phyloP scores from a whole-genome alignment of 164 flowering plant species.

The Liquidambar formosana region DNA sequence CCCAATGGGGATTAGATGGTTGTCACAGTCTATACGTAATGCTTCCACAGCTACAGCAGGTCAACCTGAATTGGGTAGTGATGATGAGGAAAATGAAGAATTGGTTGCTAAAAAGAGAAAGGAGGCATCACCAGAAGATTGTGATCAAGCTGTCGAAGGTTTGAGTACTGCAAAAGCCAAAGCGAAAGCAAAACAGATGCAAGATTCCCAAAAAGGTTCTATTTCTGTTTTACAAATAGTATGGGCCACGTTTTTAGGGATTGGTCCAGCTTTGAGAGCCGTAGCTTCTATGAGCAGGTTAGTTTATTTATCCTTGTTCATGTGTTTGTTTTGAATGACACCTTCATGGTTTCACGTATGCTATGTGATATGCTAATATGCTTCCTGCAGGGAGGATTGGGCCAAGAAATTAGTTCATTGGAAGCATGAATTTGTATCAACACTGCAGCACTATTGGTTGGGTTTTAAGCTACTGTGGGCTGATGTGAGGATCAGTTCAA shows the following conservation, averaged over 20 bases:
- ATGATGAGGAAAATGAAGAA: conserved; percentile 50
- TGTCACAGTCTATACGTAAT: conserved; percentile 33
- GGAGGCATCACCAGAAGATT: conserved; percentile 90
- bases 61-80: conserved; percentile 44
- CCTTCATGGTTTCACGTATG: not conserved
- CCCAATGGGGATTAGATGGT: conserved; percentile 37
- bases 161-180: conserved; percentile 74
- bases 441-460: conserved; percentile 89
- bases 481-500: conserved; percentile 77
- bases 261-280: conserved; percentile 79
- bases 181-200: conserved; percentile 69
- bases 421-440: conserved; percentile 71
- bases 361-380: not conserved
- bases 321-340: not conserved
- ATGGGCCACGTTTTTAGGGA: conserved; percentile 63
- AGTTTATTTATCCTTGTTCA: not conserved
- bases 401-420: conserved; percentile 74
- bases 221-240: conserved; percentile 37
- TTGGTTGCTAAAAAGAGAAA: conserved; percentile 43
- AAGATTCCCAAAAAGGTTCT: conserved; percentile 50
- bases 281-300: conserved; percentile 87
- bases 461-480: conserved; percentile 83
- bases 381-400: conserved; percentile 79
- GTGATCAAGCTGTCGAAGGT: conserved; percentile 92
- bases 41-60: conserved; percentile 65